Base-by-base conservation (phyloP, 352 stramenopile genomes). In the Pythium biforme region DNA sequence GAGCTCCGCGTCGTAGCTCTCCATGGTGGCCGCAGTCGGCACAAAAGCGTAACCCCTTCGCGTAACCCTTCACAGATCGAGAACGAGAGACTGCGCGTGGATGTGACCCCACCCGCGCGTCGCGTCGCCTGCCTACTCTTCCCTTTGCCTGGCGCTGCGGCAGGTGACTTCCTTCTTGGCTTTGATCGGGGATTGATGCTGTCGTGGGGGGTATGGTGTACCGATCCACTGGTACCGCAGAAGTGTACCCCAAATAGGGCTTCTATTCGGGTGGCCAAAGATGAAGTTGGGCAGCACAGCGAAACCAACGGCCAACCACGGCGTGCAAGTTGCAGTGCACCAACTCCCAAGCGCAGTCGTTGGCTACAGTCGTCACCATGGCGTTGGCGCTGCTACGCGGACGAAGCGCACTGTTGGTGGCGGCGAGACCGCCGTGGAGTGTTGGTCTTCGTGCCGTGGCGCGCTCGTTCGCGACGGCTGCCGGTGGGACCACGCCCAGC, bases 1-100 rank as follows among this genome's bases (percentile, higher is more conserved):
- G 60, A 94, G 76, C 79, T 96, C 87, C 7, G 71, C 62, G 31
- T 78, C 76, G 73, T 90, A 94, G 64, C 70, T 86, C 80, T 96
- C 87, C 87, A 96, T 95, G n/a, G 43, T 63, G 47, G 41, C 31
- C 10, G 20, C 7, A 12, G n/a, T n/a, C n/a, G n/a, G n/a, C n/a
- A n/a, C n/a, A n/a, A n/a, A n/a, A n/a, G n/a, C n/a, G n/a, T n/a
- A 26, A 54, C 10, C 26, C 47, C 25, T 4, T 54, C 14, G 4
- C 26, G 7, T 33, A 33, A 4, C 29, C 29, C 29, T 33, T 33
- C 29, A n/a, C n/a, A n/a, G n/a, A n/a, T n/a, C n/a, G n/a, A n/a
- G n/a, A n/a, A n/a, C n/a, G n/a, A n/a, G n/a, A n/a, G n/a, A n/a
- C n/a, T n/a, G n/a, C n/a, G n/a, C n/a, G n/a, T n/a, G n/a, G n/a